These are phyloP conservation scores for Hypoxylon sp. DNA, from an alignment of 2,329 filamentous ascomycete genomes.

Conservation along the genomic window DNA sequence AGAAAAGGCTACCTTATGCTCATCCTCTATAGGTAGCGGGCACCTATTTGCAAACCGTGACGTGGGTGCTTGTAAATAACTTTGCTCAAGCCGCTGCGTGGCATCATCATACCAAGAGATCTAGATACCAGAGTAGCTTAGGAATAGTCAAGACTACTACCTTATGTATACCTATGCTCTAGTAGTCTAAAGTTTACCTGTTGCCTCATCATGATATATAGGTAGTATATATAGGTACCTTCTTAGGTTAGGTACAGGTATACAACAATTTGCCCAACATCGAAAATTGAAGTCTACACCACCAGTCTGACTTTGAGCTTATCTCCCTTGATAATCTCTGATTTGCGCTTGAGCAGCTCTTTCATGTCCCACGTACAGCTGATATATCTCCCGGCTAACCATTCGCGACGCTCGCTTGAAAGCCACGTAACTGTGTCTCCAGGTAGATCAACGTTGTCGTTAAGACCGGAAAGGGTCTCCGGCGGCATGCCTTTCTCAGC, in stretches of 20 bases:
- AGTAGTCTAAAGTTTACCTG: too few relatives aligned
- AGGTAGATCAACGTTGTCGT: slow-evolving; percentile 45
- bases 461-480: slow-evolving; percentile 31
- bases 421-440: slow-evolving; percentile 52
- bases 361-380: slow-evolving; percentile 59
- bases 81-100: neutral
- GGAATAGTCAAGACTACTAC: too few relatives aligned
- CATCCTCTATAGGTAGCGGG: too few relatives aligned
- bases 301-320: slow-evolving; percentile 56
- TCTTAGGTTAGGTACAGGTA: too few relatives aligned
- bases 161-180: too few relatives aligned
- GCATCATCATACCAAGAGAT: too few relatives aligned
- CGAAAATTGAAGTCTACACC: slow-evolving; percentile 25
- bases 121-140: too few relatives aligned
- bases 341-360: slow-evolving; percentile 54
- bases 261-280: neutral
- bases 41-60: too few relatives aligned
- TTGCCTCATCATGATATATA: too few relatives aligned
- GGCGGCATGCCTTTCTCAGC: slow-evolving; percentile 43
- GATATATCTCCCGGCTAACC: slow-evolving; percentile 58
- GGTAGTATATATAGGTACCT: too few relatives aligned
- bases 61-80: too few relatives aligned
- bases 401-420: slow-evolving; percentile 54
- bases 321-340: slow-evolving; percentile 55
- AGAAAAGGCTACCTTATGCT: neutral